These are phyloP conservation scores for Laburnicola sp. DNA, from an alignment of 2,329 filamentous ascomycete genomes.

Conservation along the genomic window DNA sequence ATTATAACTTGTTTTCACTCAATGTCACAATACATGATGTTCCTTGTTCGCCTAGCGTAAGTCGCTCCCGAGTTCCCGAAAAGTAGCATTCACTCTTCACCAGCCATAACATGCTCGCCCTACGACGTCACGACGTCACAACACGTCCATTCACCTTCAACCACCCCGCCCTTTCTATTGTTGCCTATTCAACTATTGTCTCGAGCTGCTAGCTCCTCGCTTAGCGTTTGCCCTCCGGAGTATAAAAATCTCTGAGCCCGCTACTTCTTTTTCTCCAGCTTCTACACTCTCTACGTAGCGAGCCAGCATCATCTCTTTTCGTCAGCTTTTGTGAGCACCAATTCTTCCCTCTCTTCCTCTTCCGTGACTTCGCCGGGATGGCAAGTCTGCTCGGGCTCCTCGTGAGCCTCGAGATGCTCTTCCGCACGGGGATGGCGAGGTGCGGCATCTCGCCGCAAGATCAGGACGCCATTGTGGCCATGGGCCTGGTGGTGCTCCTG, in stretches of 20 bases:
- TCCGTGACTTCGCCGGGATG: background rate
- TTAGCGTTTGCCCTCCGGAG: background rate
- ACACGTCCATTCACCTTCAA: background rate
- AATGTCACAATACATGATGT: background rate
- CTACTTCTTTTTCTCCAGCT: background rate
- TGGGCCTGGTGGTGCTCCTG: too few species aligned
- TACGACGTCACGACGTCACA: too few species aligned
- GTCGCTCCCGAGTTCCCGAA: too few species aligned
- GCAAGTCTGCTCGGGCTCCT: background rate
- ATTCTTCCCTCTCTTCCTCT: constrained; percentile 1
- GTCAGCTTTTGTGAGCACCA: constrained; percentile 1
- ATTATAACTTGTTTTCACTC: background rate
- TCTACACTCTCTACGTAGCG: background rate
- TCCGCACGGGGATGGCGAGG: background rate
- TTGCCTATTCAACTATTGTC: background rate
- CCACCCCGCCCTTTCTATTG: background rate
- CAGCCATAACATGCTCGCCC: too few species aligned
- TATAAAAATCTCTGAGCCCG: background rate
- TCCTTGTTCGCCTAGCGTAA: too few species aligned
- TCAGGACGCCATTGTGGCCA: too few species aligned
- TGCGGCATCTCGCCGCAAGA: too few species aligned
- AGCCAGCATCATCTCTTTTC: background rate
- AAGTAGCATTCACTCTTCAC: too few species aligned
- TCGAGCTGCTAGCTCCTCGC: too few species aligned
- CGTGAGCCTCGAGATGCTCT: background rate